phyloP scores from a whole-genome alignment of 2,329 filamentous ascomycete species.

The Aspergillus sergii region DNA sequence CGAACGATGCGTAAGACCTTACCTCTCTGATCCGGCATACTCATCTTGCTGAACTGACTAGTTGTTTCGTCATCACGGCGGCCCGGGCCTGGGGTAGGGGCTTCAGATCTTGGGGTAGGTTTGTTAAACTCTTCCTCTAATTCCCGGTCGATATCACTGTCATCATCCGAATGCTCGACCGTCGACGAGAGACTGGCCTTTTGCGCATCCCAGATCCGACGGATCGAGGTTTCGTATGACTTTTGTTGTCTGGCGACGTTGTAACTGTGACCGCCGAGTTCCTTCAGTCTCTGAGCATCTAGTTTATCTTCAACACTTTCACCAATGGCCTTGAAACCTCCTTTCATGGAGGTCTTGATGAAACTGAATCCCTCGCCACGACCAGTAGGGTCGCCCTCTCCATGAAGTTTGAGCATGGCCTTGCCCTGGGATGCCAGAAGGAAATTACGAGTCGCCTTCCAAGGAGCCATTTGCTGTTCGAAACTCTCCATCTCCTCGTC shows the following conservation, averaged over 20 bases:
- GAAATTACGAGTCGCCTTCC: constrained; percentile 97
- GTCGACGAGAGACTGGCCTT: constrained; percentile 74
- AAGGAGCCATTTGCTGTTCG: constrained; percentile 88
- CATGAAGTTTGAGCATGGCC: constrained; percentile 93
- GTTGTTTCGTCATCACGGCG: constrained; percentile 72
- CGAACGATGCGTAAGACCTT: constrained; percentile 75
- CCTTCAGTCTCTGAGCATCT: constrained; percentile 71
- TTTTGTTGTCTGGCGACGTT: constrained; percentile 94
- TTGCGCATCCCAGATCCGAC: constrained; percentile 89
- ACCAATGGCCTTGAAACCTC: constrained; percentile 87
- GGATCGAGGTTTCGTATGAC: constrained; percentile 88
- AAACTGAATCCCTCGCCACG: constrained; percentile 95
- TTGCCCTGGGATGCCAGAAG: constrained; percentile 91
- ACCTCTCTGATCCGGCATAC: constrained; percentile 68
- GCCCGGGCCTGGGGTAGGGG: constrained; percentile 59
- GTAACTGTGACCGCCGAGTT: constrained; percentile 86
- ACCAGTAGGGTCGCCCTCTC: constrained; percentile 91
- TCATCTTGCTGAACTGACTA: constrained; percentile 75
- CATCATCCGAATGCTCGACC: constrained; percentile 73
- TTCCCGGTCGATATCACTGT: constrained; percentile 62
- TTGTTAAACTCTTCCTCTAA: constrained; percentile 53
- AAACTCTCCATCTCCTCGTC: constrained; percentile 73
- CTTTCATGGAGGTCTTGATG: constrained; percentile 98
- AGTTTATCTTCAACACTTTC: constrained; percentile 87
- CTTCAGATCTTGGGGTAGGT: constrained; percentile 68